These are phyloP conservation scores for Avena sativa DNA, from an alignment of 176 grass and related monocot genomes.

Conservation along the genomic window DNA sequence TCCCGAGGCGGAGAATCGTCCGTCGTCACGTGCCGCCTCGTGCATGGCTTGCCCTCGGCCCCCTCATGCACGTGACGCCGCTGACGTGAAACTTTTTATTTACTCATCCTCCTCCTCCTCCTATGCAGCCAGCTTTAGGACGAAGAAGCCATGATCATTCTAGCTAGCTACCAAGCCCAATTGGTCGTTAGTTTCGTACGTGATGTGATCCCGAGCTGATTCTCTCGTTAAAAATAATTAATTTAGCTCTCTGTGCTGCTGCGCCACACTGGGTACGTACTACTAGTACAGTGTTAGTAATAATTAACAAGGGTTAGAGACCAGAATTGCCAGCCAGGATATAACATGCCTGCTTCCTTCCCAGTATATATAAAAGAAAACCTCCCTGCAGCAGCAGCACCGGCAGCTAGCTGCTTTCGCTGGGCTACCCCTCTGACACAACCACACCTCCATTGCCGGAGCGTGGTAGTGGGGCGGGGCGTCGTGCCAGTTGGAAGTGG, in stretches of 20 bases:
- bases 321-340: constrained; percentile 3
- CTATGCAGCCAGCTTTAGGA: no score
- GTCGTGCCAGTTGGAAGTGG: no score
- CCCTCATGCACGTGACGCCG: constrained; percentile 23
- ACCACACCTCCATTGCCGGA: no score
- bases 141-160: no score
- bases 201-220: not conserved
- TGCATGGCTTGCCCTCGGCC: not conserved
- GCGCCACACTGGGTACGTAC: not conserved
- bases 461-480: no score
- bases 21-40: not conserved
- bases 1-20: constrained; percentile 29
- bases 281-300: not conserved
- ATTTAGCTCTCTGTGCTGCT: no score
- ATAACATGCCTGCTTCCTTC: constrained; percentile 3
- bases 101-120: no score
- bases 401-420: no score
- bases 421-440: no score
- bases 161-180: not conserved
- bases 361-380: no score
- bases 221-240: not conserved
- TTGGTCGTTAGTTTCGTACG: constrained; percentile 1
- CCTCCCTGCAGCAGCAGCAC: no score
- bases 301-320: not conserved
- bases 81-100: not conserved